Percentiles rank a stretch among this genome's conserved stretches.
These are phyloP conservation scores for Zalaria obscura DNA, from an alignment of 2,329 filamentous ascomycete species.

Conservation along the genomic window DNA sequence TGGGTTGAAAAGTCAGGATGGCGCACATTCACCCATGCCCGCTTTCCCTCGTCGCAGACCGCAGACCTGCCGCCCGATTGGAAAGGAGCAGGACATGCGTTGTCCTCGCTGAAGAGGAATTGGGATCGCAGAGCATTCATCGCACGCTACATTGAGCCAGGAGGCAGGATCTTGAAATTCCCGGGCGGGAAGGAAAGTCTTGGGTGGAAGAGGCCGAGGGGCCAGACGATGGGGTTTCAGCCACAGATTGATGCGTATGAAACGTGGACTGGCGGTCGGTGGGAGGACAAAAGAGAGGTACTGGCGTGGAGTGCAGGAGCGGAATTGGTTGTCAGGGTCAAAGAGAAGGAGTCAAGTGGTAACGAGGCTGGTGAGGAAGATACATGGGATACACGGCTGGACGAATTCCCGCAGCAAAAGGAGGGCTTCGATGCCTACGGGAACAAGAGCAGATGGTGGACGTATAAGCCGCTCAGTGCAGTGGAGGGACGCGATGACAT, in stretches of 20 bases:
- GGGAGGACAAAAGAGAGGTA: slow-evolving; percentile 38
- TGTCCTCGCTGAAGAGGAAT: slow-evolving; percentile 42
- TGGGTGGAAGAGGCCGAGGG: slow-evolving; percentile 26
- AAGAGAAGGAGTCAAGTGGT: slow-evolving; percentile 22
- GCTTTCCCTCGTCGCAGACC: slow-evolving; percentile 27
- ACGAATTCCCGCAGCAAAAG: slow-evolving; percentile 10
- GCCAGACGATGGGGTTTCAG: slow-evolving; percentile 44
- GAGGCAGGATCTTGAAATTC: slow-evolving; percentile 16
- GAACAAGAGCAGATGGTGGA: slow-evolving; percentile 28
- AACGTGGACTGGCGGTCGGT: slow-evolving; percentile 28
- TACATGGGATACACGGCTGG: slow-evolving; percentile 1
- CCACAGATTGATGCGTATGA: slow-evolving; percentile 46
- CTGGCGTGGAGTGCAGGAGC: slow-evolving; percentile 48
- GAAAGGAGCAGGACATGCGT: slow-evolving; percentile 36
- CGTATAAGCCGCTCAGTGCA: slow-evolving; percentile 36
- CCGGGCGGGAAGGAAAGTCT: slow-evolving; percentile 17
- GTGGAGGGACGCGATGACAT: slow-evolving; percentile 45
- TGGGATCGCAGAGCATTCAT: slow-evolving; percentile 43
- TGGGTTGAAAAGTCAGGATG: slow-evolving; percentile 35
- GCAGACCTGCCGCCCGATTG: slow-evolving; percentile 26
- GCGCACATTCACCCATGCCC: slow-evolving; percentile 31
- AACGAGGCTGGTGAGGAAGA: slow-evolving; percentile 6
- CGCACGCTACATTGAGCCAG: slow-evolving; percentile 35
- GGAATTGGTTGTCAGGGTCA: slow-evolving; percentile 37
- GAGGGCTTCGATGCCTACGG: slow-evolving; percentile 17